A percentile compares a stretch with the other conserved stretches of the same genome.
Conservation (phyloP, 257 asterid species). For the Nicotiana undulata region DNA sequence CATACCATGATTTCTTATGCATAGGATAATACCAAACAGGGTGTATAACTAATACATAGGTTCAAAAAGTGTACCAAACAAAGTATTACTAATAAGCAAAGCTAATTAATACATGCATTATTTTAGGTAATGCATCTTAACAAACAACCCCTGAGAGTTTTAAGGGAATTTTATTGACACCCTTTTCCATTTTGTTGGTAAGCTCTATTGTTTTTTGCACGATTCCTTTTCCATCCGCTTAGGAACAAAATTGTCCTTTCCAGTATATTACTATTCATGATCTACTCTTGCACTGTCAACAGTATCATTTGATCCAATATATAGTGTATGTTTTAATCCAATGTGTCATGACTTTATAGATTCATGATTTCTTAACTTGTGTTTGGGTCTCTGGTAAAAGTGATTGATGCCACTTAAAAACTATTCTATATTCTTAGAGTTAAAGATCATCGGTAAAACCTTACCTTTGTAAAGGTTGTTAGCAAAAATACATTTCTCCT, state of each 20-base stretch:
- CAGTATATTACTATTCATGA: not conserved
- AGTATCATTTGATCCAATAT: too few relatives aligned
- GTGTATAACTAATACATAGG: too few relatives aligned
- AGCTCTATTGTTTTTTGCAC: not conserved
- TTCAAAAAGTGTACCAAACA: too few relatives aligned
- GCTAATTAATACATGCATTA: too few relatives aligned
- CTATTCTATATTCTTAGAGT: not conserved
- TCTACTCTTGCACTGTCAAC: not conserved
- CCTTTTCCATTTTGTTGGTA: not conserved
- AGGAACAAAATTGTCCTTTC: not conserved
- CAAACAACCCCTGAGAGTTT: too few relatives aligned
- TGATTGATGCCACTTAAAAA: not conserved
- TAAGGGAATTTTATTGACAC: not conserved
- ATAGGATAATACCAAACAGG: too few relatives aligned
- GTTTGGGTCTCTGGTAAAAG: not conserved
- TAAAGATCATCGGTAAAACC: not conserved
- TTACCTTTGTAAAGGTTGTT: not conserved
- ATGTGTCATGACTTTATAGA: too few relatives aligned
- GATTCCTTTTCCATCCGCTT: not conserved
- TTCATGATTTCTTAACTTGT: not conserved
- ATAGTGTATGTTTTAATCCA: too few relatives aligned
- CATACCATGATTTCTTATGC: too few relatives aligned
- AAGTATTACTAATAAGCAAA: too few relatives aligned
- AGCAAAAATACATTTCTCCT: too few relatives aligned
- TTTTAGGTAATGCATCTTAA: too few relatives aligned